Evolutionary conservation across 306 rosid genomes (phyloP), one percentile per base, ranked within the genome.

Genomic region (Senna tora): DNA sequence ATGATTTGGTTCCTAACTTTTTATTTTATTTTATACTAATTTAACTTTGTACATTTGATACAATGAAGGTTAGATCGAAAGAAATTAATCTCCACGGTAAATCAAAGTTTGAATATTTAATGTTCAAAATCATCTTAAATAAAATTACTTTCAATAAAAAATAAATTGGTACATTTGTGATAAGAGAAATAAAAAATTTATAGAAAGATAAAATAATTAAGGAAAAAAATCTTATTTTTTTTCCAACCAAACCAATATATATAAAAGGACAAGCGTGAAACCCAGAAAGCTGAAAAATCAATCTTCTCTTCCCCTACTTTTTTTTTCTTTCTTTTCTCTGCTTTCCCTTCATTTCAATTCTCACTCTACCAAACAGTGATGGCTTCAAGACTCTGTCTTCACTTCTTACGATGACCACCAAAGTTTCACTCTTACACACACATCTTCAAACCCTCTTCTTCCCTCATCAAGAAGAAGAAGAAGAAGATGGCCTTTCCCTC

Each of bases 261-360:
- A 60, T 60, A 60, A 60, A 60, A 36, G 4, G 30, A 36, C 47
- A 60, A 60, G 47, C 66, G 47, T 36, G 66, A 36, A 60, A 60
- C 30, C 45, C 46, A 5, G 4, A 32, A 22, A 16, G 46, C 2
- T 38, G 49, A 36, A 17, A 61, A 38, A 7, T 59, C 65, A 61
- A 38, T 8, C 46, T 41, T 1, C n/a, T 13, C 49, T 36, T 2
- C 0, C 67, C 4, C 9, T 41, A 10, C 46, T 41, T 1, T 13
- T 7, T 6, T 41, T 13, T 10, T 10, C 46, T 41, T 41, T 10
- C 1, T 36, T 36, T 2, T 16, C 20, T 59, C 46, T n/a, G 46
- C 46, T 9, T 59, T 34, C 46, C 15, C 14, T 2, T 2, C 38
- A 3, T 41, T 10, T 6, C 46, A 5, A 36, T 36, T 7, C 46